Conservation (phyloP, 306 rosid species). For the Quillaja saponaria region DNA sequence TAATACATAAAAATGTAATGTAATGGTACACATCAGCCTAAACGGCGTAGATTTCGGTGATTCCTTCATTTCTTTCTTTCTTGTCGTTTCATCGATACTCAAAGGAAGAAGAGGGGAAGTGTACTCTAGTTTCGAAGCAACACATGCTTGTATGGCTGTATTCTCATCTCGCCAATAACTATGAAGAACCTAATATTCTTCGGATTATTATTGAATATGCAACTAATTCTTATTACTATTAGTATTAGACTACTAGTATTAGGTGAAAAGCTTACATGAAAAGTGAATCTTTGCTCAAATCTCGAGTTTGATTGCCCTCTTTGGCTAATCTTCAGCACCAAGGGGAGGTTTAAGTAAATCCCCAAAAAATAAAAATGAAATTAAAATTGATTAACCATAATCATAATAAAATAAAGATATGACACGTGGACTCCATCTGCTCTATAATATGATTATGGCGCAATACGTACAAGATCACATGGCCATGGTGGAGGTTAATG, state of each 20-base stretch:
- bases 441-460: too few species aligned
- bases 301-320: constrained; percentile 33
- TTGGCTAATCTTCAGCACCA: constrained; percentile 10
- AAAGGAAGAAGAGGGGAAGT: constrained; percentile 44
- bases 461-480: too few species aligned
- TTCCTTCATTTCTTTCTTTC: constrained; percentile 64
- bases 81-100: constrained; percentile 85
- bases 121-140: constrained; percentile 72
- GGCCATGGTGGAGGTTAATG: too few species aligned
- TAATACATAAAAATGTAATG: constrained; percentile 17
- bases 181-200: constrained; percentile 54
- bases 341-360: not conserved
- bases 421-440: too few species aligned
- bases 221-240: constrained; percentile 18
- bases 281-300: constrained; percentile 36
- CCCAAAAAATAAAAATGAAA: constrained; percentile 3
- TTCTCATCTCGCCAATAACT: constrained; percentile 59
- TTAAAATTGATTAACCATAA: too few species aligned
- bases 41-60: constrained; percentile 98
- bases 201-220: constrained; percentile 26
- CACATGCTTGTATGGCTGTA: constrained; percentile 74
- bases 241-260: too few species aligned
- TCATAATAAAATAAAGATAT: too few species aligned
- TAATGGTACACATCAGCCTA: constrained; percentile 82
- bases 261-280: too few species aligned